phyloP scores from a whole-genome alignment of 805 yeast species.

The Allodekkera sacchari region DNA sequence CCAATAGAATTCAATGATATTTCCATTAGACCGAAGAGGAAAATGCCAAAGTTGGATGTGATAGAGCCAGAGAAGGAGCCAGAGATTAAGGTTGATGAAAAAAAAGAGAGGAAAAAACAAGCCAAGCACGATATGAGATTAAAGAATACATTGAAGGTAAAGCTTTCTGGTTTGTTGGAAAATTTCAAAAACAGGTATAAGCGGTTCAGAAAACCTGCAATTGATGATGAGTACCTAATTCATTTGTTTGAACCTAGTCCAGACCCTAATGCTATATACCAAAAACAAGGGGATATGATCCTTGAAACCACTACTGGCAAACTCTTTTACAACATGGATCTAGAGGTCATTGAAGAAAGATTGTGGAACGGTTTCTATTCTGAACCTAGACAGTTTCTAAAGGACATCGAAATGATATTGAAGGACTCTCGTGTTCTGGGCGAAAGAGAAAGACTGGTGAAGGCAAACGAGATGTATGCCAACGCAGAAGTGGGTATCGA shows the following conservation, averaged over 20 bases:
- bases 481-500: constrained; percentile 95
- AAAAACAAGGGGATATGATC: constrained; percentile 64
- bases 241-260: constrained; percentile 67
- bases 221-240: constrained; percentile 65
- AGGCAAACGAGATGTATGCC: constrained; percentile 92
- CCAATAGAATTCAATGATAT: constrained; percentile 68
- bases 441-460: constrained; percentile 73
- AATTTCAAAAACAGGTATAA: constrained; percentile 79
- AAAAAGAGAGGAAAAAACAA: constrained; percentile 38
- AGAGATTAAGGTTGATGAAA: constrained; percentile 21
- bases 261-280: constrained; percentile 31
- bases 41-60: constrained; percentile 31
- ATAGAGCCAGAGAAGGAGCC: constrained; percentile 6
- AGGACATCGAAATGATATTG: constrained; percentile 78
- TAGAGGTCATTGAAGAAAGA: constrained; percentile 89
- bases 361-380: constrained; percentile 95
- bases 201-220: constrained; percentile 81
- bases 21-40: constrained; percentile 45
- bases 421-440: constrained; percentile 65
- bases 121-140: constrained; percentile 60
- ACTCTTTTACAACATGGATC: constrained; percentile 76
- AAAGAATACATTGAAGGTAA: constrained; percentile 78
- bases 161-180: constrained; percentile 83
- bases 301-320: constrained; percentile 71
- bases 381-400: constrained; percentile 83